Percentiles rank a stretch among this genome's conserved stretches.
Conservation (phyloP, 1,139 yeast genomes). For the Kluyveromyces marxianus region DNA sequence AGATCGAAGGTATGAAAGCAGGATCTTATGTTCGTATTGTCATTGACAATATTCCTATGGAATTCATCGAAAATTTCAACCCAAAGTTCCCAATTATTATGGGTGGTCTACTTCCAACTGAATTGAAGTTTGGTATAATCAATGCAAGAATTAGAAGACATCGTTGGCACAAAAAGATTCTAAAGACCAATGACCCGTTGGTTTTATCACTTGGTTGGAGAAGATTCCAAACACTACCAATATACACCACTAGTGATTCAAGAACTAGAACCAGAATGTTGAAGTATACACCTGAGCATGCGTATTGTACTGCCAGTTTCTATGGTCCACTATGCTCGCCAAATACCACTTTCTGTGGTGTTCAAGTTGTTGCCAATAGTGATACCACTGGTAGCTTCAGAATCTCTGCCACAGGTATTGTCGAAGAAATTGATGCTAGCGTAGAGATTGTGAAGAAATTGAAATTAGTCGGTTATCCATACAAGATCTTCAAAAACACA, state of each 20-base stretch:
- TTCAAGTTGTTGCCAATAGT: constrained; percentile 75
- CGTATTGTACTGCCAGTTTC: constrained; percentile 92
- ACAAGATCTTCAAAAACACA: constrained; percentile 88
- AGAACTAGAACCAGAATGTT: constrained; percentile 96
- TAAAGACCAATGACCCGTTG: constrained; percentile 93
- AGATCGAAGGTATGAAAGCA: constrained; percentile 86
- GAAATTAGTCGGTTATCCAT: constrained; percentile 91
- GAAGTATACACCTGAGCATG: constrained; percentile 97
- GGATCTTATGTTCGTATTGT: constrained; percentile 92
- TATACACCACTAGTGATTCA: constrained; percentile 94
- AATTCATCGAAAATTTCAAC: constrained; percentile 77
- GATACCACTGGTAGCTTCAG: constrained; percentile 87
- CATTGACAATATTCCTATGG: constrained; percentile 80
- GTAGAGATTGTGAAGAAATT: constrained; percentile 92
- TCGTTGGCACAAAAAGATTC: constrained; percentile 96
- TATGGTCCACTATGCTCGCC: constrained; percentile 98
- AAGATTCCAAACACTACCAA: constrained; percentile 92
- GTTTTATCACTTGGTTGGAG: constrained; percentile 96
- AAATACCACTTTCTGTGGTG: constrained; percentile 94
- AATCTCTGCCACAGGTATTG: constrained; percentile 96
- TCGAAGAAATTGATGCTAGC: constrained; percentile 82
- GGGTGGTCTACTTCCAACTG: constrained; percentile 88
- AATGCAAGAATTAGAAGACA: constrained; percentile 95
- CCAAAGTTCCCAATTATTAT: constrained; percentile 79
- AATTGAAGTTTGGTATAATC: constrained; percentile 86